Evolutionary conservation across 352 stramenopile genomes (phyloP), one percentile per base, ranked within the genome.

Genomic region (Albugo candida): DNA sequence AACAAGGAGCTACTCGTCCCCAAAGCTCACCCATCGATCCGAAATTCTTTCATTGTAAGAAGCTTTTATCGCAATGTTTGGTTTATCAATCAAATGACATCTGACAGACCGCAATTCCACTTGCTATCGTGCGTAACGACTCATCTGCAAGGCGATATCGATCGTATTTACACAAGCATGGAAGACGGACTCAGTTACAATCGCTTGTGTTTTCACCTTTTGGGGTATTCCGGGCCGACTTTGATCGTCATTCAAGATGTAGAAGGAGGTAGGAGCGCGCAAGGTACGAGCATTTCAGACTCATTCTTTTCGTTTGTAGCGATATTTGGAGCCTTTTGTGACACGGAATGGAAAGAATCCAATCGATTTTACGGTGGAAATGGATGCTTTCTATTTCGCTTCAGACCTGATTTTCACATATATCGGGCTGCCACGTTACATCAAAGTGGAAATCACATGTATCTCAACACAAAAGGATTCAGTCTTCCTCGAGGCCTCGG

Each of bases 131-230:
- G 60, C 0, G 64, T 80, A 12, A 63, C 68, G 11, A 75, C 60
- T 8, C 63, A 66, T 36, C 49, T 86, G 11, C 78, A 91, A 58
- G 63, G 60, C 11, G 20, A 55, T 1, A 59, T 87, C 0, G 62
- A 64, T 49, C 73, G 78, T 8, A 45, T 91, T 18, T 91, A 91
- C 55, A 91, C 78, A 4, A 91, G 71, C 45, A 49, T 69, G 2
- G 63, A 88, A 45, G 71, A 91, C 48, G 78, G 78, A 13, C 42
- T 91, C 39, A 88, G 75, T 41, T 91, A 84, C 48, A 91, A 91
- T 46, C 73, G 78, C 4, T 44, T 91, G 5, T 81, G 70, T 45
- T 84, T 81, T 27, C 78, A 91, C 48, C 62, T 88, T 20, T 51
- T 91, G 40, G 78, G 78, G 5, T 91, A 91, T 59, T 67, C 69